These are phyloP conservation scores for Craterostigma plantagineum DNA, from an alignment of 257 asterid species.

Conservation along the genomic window DNA sequence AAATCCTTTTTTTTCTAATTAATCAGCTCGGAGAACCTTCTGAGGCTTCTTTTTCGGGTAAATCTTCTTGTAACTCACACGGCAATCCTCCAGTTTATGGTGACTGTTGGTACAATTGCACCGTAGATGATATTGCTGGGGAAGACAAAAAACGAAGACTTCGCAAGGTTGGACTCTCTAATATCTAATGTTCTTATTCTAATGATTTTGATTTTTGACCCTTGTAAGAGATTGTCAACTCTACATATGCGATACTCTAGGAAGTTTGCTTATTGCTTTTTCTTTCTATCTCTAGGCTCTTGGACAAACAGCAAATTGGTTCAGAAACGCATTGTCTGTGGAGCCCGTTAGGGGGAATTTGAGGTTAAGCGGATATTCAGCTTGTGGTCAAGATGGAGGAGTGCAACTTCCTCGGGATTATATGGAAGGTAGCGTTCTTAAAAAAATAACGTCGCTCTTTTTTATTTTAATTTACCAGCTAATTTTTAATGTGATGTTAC, in stretches of 20 bases:
- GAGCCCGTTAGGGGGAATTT: conserved; percentile 91
- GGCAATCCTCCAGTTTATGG: conserved; percentile 89
- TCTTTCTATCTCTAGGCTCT: conserved; percentile 47
- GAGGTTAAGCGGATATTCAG: conserved; percentile 97
- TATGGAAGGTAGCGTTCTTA: conserved; percentile 65
- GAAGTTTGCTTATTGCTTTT: not conserved
- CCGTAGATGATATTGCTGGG: conserved; percentile 77
- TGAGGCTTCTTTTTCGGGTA: conserved; percentile 72
- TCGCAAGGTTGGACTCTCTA: conserved; percentile 39
- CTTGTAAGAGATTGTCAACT: no score
- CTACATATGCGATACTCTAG: no score
- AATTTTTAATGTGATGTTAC: no score
- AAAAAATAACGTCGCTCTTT: not conserved
- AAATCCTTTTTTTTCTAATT: not conserved
- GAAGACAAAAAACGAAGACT: conserved; percentile 91
- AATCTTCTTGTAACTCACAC: conserved; percentile 85
- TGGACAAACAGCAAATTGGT: conserved; percentile 93
- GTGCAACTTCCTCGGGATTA: conserved; percentile 94
- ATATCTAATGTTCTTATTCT: not conserved
- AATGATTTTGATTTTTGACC: no score
- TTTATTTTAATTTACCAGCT: no score
- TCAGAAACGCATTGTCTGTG: conserved; percentile 77
- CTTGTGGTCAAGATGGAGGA: conserved; percentile 99
- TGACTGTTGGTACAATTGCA: conserved; percentile 98
- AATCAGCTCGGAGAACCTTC: conserved; percentile 86